Evolutionary conservation across 305 asterid species (phyloP), one percentile per base, ranked within the genome.

Genomic region (Solanum hybrid): DNA sequence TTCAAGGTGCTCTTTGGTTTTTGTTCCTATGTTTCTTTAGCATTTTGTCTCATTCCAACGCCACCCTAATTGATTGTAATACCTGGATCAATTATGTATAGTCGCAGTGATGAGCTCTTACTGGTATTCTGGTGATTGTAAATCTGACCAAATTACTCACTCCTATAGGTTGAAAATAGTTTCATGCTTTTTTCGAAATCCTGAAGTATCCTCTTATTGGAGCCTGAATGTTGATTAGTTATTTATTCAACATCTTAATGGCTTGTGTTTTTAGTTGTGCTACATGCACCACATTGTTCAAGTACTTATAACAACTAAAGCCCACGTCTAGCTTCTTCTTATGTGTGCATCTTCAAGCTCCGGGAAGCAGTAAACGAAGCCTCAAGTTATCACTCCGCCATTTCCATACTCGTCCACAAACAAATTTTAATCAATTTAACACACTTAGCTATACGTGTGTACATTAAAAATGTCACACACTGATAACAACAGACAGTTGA

Each of bases 51-150:
- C 77, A 57, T 31, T 85, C 88, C 77, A 85, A 31, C 8, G 1
- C 32, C 41, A 51, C 88, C 88, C 45, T 85, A 85, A 61, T 61
- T 85, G 88, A 85, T 31, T 85, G 20, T 85, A 31, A 31, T 57
- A 37, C 75, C 31, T 31, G 75, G 20, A 85, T 85, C 39, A 57
- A 85, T 85, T 61, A 85, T 85, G 88, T 85, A 85, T 85, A 85
- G 39, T 85, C 61, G 32, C 88, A 57, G 27, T 57, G 88, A 61
- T 20, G 32, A 29, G 88, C 20, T 84, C 77, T 85, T 85, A 57
- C 88, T 85, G 45, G 77, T 85, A 20, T 84, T 83, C 88, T 84
- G 88, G 88, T 57, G 76, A 84, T 57, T 84, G 88, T 84, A 57
- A 85, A 57, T 85, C 88, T 85, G 41, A 29, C 75, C 38, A 85